Evolutionary conservation across 2,329 filamentous ascomycete species (phyloP), one percentile per base, ranked within the genome.

Genomic region (Pseudogymnoascus sp.): DNA sequence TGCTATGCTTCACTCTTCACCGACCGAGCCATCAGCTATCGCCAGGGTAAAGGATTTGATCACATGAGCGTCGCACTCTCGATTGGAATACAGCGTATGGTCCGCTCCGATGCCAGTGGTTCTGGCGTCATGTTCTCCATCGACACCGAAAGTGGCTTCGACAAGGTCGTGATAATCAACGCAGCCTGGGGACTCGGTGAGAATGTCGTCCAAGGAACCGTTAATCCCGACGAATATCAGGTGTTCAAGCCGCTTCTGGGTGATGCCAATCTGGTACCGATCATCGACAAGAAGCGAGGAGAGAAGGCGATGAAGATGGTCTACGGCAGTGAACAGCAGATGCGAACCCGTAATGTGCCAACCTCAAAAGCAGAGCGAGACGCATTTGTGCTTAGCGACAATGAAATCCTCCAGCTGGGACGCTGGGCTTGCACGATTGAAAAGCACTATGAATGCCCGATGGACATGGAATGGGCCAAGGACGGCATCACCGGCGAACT

Each of bases 41-140:
- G 28, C 28, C 5, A 30, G 28, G 28, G 5, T 8, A 30, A 30
- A 30, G 28, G 28, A 30, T 30, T 30, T 8, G 7, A 30, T 30
- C 28, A 30, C 28, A 30, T 30, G 28, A 30, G 28, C 28, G 28
- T 30, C 28, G 28, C 28, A 30, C 28, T 30, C 28, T 30, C 28
- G 28, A 30, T 30, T 30, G 28, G 28, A 30, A 30, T 30, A 5
- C 28, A 30, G 28, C 28, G 28, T 8, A 30, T 30, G 28, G 28
- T 30, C 28, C 28, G 28, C 28, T 75, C 75, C 8, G 73, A 75
- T 62, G 23, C 64, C 11, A 64, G 71, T 4, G 73, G 72, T 8
- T 72, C 74, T 6, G 75, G 75, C 16, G 74, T 75, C 52, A 76
- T 77, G 73, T 76, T 76, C 66, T 73, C 74, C 35, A 73, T 76